phyloP scores from a whole-genome alignment of 768 basidiomycete genomes.

The Chalciporus chontae region DNA sequence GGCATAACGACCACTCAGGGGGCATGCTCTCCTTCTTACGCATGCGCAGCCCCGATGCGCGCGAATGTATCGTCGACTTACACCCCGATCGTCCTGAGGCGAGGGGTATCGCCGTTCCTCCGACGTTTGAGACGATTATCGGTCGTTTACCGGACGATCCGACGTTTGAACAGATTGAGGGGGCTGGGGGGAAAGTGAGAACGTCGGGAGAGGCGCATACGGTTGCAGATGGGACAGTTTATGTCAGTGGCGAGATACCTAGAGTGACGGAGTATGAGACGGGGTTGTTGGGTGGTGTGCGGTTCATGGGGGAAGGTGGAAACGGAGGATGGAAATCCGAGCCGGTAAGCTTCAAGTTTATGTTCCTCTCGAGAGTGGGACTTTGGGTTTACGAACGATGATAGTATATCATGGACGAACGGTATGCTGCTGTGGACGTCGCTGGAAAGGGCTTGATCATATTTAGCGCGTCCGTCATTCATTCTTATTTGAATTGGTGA shows the following conservation, averaged over 20 bases:
- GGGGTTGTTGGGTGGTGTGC: slow-evolving; percentile 64
- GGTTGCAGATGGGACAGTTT: slow-evolving; percentile 60
- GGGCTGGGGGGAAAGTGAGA: slow-evolving; percentile 53
- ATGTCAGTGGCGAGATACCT: slow-evolving; percentile 80
- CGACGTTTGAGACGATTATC: slow-evolving; percentile 52
- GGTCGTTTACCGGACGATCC: slow-evolving; percentile 67
- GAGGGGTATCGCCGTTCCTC: slow-evolving; percentile 70
- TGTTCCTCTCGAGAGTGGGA: no score
- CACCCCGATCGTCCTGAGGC: slow-evolving; percentile 75
- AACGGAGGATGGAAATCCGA: slow-evolving; percentile 49
- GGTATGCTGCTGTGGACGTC: slow-evolving; percentile 75
- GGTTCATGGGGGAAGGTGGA: slow-evolving; percentile 45
- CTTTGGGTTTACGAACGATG: background rate
- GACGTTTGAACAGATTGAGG: slow-evolving; percentile 60
- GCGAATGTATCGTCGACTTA: slow-evolving; percentile 57
- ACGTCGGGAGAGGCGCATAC: slow-evolving; percentile 57
- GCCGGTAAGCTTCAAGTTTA: slow-evolving; percentile 36
- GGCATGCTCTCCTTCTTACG: slow-evolving; percentile 66
- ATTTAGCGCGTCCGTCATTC: slow-evolving; percentile 69
- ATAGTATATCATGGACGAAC: slow-evolving; percentile 79
- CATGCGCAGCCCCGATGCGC: slow-evolving; percentile 32
- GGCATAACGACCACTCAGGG: slow-evolving; percentile 77
- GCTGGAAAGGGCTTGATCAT: slow-evolving; percentile 78
- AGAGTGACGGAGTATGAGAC: slow-evolving; percentile 63
- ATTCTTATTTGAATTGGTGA: background rate